These are phyloP conservation scores for Phytophthora lateralis DNA, from an alignment of 352 stramenopile species.

Conservation along the genomic window DNA sequence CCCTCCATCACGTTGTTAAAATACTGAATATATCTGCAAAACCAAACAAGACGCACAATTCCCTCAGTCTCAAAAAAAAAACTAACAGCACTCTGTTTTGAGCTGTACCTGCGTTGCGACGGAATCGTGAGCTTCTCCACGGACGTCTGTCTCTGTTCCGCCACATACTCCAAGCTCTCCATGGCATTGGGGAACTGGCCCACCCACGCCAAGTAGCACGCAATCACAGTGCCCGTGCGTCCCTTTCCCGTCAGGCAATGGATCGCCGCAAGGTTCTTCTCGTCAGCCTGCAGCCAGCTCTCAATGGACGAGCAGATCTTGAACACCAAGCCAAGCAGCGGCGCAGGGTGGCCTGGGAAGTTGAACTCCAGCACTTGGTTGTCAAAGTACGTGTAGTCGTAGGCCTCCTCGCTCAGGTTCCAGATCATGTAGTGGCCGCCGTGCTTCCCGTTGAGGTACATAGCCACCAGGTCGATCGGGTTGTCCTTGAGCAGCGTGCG, in stretches of 20 bases:
- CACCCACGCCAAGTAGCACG: constrained; percentile 97
- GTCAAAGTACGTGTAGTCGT: constrained; percentile 95
- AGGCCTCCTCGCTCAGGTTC: constrained; percentile 98
- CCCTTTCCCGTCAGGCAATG: constrained; percentile 98
- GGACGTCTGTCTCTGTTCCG: constrained; percentile 81
- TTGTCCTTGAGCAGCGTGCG: constrained; percentile 85
- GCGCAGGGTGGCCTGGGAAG: constrained; percentile 96
- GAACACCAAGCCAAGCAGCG: constrained; percentile 96
- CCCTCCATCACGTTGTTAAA: constrained; percentile 98
- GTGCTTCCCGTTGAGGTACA: constrained; percentile 95
- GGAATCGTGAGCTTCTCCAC: constrained; percentile 96
- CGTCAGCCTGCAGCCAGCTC: constrained; percentile 95
- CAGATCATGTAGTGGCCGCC: constrained; percentile 97
- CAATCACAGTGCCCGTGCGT: constrained; percentile 93
- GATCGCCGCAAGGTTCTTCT: constrained; percentile 95
- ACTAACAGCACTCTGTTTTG: constrained; percentile 1
- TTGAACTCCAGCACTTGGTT: constrained; percentile 97
- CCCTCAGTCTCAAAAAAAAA: constrained; percentile 1
- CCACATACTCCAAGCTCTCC: constrained; percentile 94
- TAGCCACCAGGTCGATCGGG: constrained; percentile 90
- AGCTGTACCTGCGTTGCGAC: constrained; percentile 89
- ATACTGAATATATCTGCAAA: constrained; percentile 94
- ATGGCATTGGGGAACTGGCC: constrained; percentile 92
- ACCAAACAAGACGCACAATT: constrained; percentile 1
- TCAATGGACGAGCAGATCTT: constrained; percentile 98